A percentile compares a stretch with the other conserved stretches of the same genome.
These are phyloP conservation scores for Hibiscus mutabilis DNA, from an alignment of 345 rosid genomes.

Conservation along the genomic window DNA sequence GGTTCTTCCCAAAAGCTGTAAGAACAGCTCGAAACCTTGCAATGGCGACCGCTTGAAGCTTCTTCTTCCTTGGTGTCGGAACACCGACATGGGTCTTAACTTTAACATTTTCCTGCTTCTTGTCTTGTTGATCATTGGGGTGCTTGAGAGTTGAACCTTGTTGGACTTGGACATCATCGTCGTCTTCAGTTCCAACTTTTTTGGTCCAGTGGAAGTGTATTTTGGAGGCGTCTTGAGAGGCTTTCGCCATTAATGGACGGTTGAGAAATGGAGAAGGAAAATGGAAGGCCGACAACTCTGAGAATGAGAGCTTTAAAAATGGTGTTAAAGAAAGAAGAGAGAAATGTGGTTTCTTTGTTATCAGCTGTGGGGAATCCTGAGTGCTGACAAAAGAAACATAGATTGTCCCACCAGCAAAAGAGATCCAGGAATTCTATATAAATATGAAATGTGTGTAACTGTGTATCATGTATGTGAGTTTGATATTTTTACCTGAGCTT, in stretches of 20 bases:
- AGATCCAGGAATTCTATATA: background rate
- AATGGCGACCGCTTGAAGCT: conserved; percentile 65
- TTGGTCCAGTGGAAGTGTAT: conserved; percentile 83
- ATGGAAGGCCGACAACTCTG: background rate
- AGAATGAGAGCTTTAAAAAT: background rate
- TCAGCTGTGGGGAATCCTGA: conserved; percentile 29
- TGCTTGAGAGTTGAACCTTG: conserved; percentile 26
- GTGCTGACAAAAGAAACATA: conserved; percentile 22
- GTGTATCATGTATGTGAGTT: too few species aligned
- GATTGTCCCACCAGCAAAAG: conserved; percentile 10
- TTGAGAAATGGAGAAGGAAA: conserved; percentile 19
- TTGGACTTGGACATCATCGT: conserved; percentile 10
- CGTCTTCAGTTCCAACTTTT: conserved; percentile 59
- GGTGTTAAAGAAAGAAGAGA: background rate
- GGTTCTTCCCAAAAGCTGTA: conserved; percentile 42
- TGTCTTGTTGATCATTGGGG: conserved; percentile 24
- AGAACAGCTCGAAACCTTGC: conserved; percentile 77
- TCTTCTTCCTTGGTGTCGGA: conserved; percentile 49
- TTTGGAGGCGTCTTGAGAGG: conserved; percentile 56
- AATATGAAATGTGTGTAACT: too few species aligned
- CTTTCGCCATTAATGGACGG: conserved; percentile 40
- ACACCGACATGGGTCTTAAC: conserved; percentile 17
- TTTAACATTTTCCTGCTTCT: conserved; percentile 13
- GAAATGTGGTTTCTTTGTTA: background rate
- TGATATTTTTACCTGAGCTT: too few species aligned